Percentiles rank a stretch among this genome's conserved stretches.
These are phyloP conservation scores for Colletotrichum ledebouriae DNA, from an alignment of 2,329 filamentous ascomycete genomes.

Conservation along the genomic window DNA sequence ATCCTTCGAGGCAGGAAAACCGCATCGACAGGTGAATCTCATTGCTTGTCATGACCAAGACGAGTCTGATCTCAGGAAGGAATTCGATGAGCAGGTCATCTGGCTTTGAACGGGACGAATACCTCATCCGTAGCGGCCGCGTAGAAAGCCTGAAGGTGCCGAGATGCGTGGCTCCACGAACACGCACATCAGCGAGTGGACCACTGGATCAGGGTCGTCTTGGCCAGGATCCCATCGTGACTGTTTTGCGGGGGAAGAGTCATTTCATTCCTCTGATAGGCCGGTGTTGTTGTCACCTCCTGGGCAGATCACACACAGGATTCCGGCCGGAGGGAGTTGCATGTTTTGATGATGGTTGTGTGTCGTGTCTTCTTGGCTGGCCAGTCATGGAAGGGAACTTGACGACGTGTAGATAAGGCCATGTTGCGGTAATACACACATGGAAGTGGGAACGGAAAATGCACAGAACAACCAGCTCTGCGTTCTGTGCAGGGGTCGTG, in stretches of 20 bases:
- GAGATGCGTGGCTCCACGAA: slow-evolving; percentile 39
- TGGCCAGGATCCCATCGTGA: slow-evolving; percentile 39
- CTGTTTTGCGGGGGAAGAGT: slow-evolving; percentile 42
- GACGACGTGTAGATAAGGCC: neutral
- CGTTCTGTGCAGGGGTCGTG: slow-evolving; percentile 34
- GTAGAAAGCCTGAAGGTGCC: slow-evolving; percentile 26
- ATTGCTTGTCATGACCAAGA: neutral
- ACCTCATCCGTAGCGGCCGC: slow-evolving; percentile 9
- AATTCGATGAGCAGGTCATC: neutral
- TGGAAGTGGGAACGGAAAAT: slow-evolving; percentile 14
- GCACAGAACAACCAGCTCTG: slow-evolving; percentile 33
- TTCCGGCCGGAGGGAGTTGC: slow-evolving; percentile 22
- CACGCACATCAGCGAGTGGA: slow-evolving; percentile 38
- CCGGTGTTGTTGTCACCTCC: slow-evolving; percentile 28
- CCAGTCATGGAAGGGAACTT: neutral
- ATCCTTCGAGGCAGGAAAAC: slow-evolving; percentile 6
- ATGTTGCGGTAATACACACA: neutral
- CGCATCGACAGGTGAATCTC: slow-evolving; percentile 1
- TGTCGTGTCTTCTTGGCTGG: neutral
- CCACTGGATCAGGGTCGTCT: slow-evolving; percentile 35
- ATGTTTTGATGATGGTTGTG: slow-evolving; percentile 9
- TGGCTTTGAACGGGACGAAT: neutral
- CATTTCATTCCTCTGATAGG: slow-evolving; percentile 37
- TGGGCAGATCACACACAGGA: slow-evolving; percentile 27
- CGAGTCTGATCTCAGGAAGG: neutral